A percentile compares a stretch with the other conserved stretches of the same genome.
Conservation (phyloP, 164 flowering plant species). For the Santalum album region DNA sequence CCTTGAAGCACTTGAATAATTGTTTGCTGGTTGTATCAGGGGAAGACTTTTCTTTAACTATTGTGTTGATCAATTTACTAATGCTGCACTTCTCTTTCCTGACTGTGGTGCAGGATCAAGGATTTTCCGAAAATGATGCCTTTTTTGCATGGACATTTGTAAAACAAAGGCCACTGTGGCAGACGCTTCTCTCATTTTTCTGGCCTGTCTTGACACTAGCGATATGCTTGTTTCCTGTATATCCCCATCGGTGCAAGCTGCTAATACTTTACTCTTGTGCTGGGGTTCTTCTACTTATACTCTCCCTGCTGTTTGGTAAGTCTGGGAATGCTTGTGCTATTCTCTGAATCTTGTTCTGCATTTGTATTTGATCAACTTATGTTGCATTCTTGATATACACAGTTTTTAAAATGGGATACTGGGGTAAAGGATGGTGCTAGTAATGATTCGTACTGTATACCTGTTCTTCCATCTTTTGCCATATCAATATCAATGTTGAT, state of each 20-base stretch:
- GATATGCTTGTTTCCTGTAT: constrained; percentile 96
- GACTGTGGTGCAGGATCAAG: constrained; percentile 67
- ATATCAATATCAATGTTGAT: too few relatives aligned
- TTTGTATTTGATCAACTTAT: neutral
- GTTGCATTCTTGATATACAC: too few relatives aligned
- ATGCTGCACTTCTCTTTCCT: neutral
- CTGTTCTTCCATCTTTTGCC: too few relatives aligned
- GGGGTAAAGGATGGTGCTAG: too few relatives aligned
- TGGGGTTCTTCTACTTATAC: constrained; percentile 69
- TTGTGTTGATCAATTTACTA: too few relatives aligned
- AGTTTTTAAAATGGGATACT: too few relatives aligned
- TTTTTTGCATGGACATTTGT: constrained; percentile 96
- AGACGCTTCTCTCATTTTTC: constrained; percentile 84
- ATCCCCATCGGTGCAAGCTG: constrained; percentile 83
- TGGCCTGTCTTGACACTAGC: constrained; percentile 96
- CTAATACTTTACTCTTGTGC: constrained; percentile 82
- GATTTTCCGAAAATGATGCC: constrained; percentile 89
- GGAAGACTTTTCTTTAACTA: too few relatives aligned
- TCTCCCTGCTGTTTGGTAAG: constrained; percentile 65
- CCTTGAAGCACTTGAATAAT: too few relatives aligned
- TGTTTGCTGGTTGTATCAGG: too few relatives aligned
- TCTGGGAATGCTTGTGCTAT: constrained; percentile 4
- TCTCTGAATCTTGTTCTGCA: neutral
- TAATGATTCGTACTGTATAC: too few relatives aligned
- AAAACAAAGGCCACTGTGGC: constrained; percentile 83